Conservation (phyloP, 495 filamentous ascomycete genomes). For the Sabuloglossum arenarium region DNA sequence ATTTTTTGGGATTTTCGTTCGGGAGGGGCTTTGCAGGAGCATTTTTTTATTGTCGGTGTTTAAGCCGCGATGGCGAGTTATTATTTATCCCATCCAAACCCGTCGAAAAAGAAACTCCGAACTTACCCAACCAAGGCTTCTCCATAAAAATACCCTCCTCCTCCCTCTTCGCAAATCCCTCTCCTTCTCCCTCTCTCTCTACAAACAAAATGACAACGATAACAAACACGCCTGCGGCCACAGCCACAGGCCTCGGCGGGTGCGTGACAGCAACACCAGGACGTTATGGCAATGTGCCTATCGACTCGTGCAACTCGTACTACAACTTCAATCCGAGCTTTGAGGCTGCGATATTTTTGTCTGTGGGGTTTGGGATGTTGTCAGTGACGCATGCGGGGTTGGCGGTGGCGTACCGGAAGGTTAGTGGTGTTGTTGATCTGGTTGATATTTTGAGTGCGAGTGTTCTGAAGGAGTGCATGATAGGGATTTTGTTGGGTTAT, state of each 20-base stretch:
- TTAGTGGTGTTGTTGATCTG: not conserved
- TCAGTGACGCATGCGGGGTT: slow-evolving; percentile 20
- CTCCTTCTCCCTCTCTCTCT: too few species aligned
- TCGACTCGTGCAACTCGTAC: slow-evolving; percentile 20
- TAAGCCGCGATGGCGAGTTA: too few species aligned
- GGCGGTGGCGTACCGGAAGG: slow-evolving; percentile 17
- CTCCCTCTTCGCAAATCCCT: too few species aligned
- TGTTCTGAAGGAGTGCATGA: not conserved
- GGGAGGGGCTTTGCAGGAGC: too few species aligned
- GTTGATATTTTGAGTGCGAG: not conserved
- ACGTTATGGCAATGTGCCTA: slow-evolving; percentile 21
- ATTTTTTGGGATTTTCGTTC: too few species aligned
- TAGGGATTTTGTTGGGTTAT: slow-evolving; percentile 34
- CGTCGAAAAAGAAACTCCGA: too few species aligned
- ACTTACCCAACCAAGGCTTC: too few species aligned
- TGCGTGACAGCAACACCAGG: slow-evolving; percentile 16
- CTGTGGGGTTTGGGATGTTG: slow-evolving; percentile 21
- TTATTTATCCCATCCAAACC: too few species aligned
- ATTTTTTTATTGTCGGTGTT: too few species aligned
- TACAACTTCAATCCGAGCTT: slow-evolving; percentile 22
- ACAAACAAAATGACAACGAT: too few species aligned
- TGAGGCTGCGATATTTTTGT: slow-evolving; percentile 12
- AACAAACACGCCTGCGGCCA: too few species aligned
- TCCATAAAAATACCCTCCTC: too few species aligned
- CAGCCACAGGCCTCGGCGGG: not conserved